These are phyloP conservation scores for Hyphopichia pseudoburtonii DNA, from an alignment of 1,139 yeast species.

Conservation along the genomic window DNA sequence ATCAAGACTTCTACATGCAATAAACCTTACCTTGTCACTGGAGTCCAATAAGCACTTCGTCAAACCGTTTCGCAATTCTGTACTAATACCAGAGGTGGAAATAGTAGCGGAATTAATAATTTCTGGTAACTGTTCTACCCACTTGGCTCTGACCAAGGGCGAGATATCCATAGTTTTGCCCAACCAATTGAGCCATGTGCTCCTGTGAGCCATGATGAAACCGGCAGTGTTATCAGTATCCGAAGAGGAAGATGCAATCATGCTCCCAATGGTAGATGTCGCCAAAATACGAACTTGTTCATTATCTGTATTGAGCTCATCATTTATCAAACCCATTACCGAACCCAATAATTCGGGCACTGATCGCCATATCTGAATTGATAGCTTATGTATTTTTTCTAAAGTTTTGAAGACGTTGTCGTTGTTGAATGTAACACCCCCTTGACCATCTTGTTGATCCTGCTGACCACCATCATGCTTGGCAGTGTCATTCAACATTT, in stretches of 20 bases:
- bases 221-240: conserved; percentile 35
- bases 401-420: conserved; percentile 43
- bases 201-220: conserved; percentile 59
- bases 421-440: background rate
- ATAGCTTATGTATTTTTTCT: conserved; percentile 59
- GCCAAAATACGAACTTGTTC: conserved; percentile 64
- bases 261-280: conserved; percentile 69
- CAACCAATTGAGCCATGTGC: conserved; percentile 71
- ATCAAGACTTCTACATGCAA: conserved; percentile 53
- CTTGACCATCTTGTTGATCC: conserved; percentile 20
- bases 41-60: conserved; percentile 71
- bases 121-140: conserved; percentile 59
- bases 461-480: conserved; percentile 21
- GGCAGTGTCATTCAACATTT: conserved; percentile 56
- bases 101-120: conserved; percentile 35
- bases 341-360: conserved; percentile 75
- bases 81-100: conserved; percentile 47
- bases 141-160: conserved; percentile 60
- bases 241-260: conserved; percentile 46
- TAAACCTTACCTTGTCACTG: conserved; percentile 70
- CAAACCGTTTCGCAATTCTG: conserved; percentile 58
- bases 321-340: conserved; percentile 77
- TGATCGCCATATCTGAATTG: conserved; percentile 71
- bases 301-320: conserved; percentile 75
- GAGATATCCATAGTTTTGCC: conserved; percentile 66